Evolutionary conservation across 768 basidiomycete genomes (phyloP), one percentile per base, ranked within the genome.

Genomic region (Collybia sordida): DNA sequence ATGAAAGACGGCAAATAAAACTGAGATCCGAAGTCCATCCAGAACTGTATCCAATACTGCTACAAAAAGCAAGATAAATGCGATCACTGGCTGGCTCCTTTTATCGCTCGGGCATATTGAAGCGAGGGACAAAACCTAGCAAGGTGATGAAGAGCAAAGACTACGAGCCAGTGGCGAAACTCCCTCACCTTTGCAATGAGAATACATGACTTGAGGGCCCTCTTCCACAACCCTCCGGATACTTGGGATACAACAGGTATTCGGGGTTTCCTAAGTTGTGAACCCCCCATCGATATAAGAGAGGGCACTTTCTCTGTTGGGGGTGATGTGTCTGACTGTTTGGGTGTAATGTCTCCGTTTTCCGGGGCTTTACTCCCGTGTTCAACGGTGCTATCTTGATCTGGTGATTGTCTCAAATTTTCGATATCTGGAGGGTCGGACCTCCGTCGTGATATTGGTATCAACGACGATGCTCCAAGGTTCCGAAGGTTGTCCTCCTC

Each of bases 41-140:
- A 66, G 31, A 25, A 64, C 54, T 2, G 61, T 64, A 52, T 66
- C 64, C 34, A 60, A 27, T 19, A 66, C 53, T 12, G 63, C 64
- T n/a, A 57, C 53, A 23, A 56, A 49, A 22, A 66, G 38, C 40
- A 64, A 35, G n/a, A 57, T 37, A n/a, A 50, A 42, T 25, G 47
- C 28, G 15, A 56, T 45, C 24, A 49, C 21, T 2, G 56, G 19
- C 27, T 54, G 48, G 14, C 40, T 34, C 1, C 19, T 35, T 3
- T 42, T 38, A 37, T 28, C 5, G 24, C 48, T 40, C 12, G 59
- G 31, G 37, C 61, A 66, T 28, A 62, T 53, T 23, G 56, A 58
- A 34, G 46, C 17, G 3, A 66, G 52, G 19, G 53, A 59, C 18
- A 50, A 51, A 18, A 60, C 59, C 61, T 63, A n/a, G 2, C 34